These are phyloP conservation scores for Beauveria sp. DNA, from an alignment of 2,329 filamentous ascomycete genomes.

Conservation along the genomic window DNA sequence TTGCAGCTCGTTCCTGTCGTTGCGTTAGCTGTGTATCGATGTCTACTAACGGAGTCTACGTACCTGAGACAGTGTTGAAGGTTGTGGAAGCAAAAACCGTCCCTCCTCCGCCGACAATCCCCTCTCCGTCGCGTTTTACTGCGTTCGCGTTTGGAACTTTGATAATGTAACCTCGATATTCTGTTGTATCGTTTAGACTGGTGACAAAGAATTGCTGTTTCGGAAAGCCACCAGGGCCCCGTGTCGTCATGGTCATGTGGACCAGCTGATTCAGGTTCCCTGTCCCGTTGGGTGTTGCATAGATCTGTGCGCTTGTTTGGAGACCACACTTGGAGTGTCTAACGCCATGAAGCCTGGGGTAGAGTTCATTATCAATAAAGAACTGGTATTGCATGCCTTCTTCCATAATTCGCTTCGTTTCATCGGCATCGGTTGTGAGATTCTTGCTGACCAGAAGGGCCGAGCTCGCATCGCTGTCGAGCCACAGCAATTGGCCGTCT, in stretches of 20 bases:
- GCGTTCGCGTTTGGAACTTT: constrained; percentile 47
- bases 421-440: constrained; percentile 50
- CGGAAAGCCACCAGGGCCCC: constrained; percentile 57
- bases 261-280: constrained; percentile 41
- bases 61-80: constrained; percentile 76
- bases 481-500: constrained; percentile 51
- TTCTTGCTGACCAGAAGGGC: constrained; percentile 74
- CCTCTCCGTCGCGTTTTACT: constrained; percentile 22
- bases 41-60: constrained; percentile 18
- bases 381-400: constrained; percentile 60
- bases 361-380: constrained; percentile 61
- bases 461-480: constrained; percentile 76
- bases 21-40: background rate
- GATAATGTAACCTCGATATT: constrained; percentile 68
- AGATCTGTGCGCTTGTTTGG: constrained; percentile 55
- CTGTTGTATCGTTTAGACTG: constrained; percentile 62
- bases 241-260: constrained; percentile 59
- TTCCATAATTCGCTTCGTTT: constrained; percentile 47
- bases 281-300: constrained; percentile 40
- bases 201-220: constrained; percentile 85
- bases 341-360: constrained; percentile 58
- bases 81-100: constrained; percentile 62
- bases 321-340: constrained; percentile 79
- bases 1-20: constrained; percentile 68
- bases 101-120: constrained; percentile 62